Conservation (phyloP, 78 protist species). For the slime mould (Dictyostelium discoideum) region DNA sequence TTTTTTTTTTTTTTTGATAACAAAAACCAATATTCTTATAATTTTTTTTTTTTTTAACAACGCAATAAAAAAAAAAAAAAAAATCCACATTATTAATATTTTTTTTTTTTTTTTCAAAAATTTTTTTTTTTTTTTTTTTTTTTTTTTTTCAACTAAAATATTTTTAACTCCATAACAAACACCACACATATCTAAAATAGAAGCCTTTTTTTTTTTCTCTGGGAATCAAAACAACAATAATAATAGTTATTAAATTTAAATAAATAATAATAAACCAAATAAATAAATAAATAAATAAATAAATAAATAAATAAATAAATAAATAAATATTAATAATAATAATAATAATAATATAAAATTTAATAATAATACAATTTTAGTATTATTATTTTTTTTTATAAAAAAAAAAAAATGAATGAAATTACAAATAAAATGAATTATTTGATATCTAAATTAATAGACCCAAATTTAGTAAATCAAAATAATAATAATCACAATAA, state of each 20-base stretch:
- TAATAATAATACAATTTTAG: background rate
- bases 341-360: too few species aligned
- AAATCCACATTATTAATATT: background rate
- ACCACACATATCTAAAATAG: background rate
- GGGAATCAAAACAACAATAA: background rate
- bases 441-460: conserved; percentile 39
- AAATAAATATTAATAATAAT: too few species aligned
- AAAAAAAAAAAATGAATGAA: conserved; percentile 50
- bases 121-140: background rate
- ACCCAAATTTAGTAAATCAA: conserved; percentile 8
- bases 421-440: conserved; percentile 49
- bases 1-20: too few species aligned
- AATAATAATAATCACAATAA: background rate
- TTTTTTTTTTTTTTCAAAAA: background rate
- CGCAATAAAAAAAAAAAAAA: background rate
- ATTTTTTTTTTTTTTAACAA: too few species aligned
- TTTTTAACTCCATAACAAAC: background rate
- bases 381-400: background rate
- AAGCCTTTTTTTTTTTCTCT: background rate
- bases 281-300: too few species aligned
- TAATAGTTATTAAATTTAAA: background rate
- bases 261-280: background rate
- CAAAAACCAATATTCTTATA: background rate
- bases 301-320: too few species aligned
- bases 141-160: background rate